Base-by-base conservation (phyloP, 2,329 filamentous ascomycete species). In the Penicillium aurantiogriseum region DNA sequence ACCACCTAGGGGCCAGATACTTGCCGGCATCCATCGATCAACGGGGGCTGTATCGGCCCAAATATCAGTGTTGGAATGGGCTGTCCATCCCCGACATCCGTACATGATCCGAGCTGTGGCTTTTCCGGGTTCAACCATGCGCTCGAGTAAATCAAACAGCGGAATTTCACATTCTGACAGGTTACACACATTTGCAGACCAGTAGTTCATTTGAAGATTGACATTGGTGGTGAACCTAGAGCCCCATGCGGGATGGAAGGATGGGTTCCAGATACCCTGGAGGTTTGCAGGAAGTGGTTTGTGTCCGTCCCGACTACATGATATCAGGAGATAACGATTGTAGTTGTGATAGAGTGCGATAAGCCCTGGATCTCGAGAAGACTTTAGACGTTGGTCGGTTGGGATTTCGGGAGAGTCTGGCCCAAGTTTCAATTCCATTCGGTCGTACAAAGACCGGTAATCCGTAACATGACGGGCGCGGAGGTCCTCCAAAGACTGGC, bases 181-280 rank as follows among this genome's bases (percentile, higher is more conserved):
- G 0, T 82, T 74, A 0, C 81, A 83, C 51, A 82, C 77, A 35
- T 84, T 81, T 2, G 79, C 77, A 2, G 72, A 73, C 83, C 84
- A 86, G 60, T 86, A 80, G 58, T 85, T 86, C 84, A 86, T 86
- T 62, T 86, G 82, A 0, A 85, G 58, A 56, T 86, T 86, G 64
- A 86, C 83, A 59, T 86, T 83, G 42, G 79, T 75, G 44, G 84
- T 83, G 56, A 84, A 86, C 60, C 86, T 83, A 4, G 74, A 79
- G 11, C 78, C 77, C 84, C 84, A 85, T 2, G 79, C 77, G 2
- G 77, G 73, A 2, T 66, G 64, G 3, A 82, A 69, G 0, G 75
- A 72, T 47, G 82, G 77, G 9, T 79, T 80, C 84, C 84, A 86
- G 21, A 78, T 77, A 0, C 84, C 83, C 65, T 84, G 82, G 0